A percentile compares a stretch with the other conserved stretches of the same genome.
Conservation (phyloP, 192 early-diverging fungal species). For the Backusella tarrabulga region DNA sequence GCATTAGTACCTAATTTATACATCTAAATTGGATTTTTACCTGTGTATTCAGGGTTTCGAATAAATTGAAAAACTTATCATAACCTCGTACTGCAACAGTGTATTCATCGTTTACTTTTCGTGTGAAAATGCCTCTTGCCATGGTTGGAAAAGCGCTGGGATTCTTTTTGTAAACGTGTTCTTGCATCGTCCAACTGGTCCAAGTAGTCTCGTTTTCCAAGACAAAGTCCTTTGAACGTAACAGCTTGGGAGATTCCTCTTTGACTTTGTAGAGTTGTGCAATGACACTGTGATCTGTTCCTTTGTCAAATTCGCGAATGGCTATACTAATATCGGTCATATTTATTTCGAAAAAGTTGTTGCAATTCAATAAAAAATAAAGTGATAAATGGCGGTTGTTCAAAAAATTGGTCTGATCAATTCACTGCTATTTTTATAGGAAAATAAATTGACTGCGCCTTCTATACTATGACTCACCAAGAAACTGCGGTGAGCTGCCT, state of each 20-base stretch:
- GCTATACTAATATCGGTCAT: constrained; percentile 10
- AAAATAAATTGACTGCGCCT: too few relatives aligned
- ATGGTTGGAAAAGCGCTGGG: constrained; percentile 63
- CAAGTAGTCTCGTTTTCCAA: constrained; percentile 4
- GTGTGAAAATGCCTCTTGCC: constrained; percentile 84
- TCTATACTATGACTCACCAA: too few relatives aligned
- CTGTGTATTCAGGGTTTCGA: constrained; percentile 58
- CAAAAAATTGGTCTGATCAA: background rate
- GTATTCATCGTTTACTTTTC: constrained; percentile 27
- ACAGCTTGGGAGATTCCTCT: background rate
- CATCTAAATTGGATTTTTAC: constrained; percentile 21
- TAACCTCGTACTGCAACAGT: constrained; percentile 86
- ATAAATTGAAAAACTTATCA: constrained; percentile 95
- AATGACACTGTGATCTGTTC: constrained; percentile 15
- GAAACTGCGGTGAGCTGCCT: too few relatives aligned
- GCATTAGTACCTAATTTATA: background rate
- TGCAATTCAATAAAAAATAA: background rate
- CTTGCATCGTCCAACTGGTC: constrained; percentile 66
- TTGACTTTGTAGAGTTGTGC: background rate
- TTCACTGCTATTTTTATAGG: background rate
- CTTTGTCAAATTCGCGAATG: constrained; percentile 1
- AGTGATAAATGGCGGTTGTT: background rate
- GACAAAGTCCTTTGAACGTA: constrained; percentile 8
- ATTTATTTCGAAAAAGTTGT: background rate
- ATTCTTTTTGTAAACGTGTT: constrained; percentile 67